These are phyloP conservation scores for Hypoxylon cercidicola DNA, from an alignment of 495 filamentous ascomycete species.

Conservation along the genomic window DNA sequence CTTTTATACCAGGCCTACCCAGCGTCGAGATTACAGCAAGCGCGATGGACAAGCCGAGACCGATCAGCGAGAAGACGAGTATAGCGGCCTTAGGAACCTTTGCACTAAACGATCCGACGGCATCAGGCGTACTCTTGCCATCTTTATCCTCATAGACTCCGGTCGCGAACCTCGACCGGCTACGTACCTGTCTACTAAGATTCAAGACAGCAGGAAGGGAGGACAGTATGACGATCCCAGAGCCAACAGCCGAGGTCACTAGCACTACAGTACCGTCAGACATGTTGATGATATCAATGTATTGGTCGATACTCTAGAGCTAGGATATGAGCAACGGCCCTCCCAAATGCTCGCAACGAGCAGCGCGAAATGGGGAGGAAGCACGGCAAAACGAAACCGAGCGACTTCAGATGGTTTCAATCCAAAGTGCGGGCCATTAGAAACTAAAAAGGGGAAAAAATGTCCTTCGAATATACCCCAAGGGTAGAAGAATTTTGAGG, in stretches of 20 bases:
- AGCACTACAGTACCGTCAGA: conserved; percentile 43
- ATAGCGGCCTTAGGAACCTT: conserved; percentile 59
- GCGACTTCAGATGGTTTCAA: conserved; percentile 4
- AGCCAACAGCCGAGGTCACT: conserved; percentile 47
- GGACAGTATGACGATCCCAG: conserved; percentile 48
- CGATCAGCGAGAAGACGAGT: conserved; percentile 55
- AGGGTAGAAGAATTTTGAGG: conserved; percentile 12
- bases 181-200: conserved; percentile 43
- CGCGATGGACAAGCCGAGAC: conserved; percentile 57
- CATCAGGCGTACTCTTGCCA: conserved; percentile 67
- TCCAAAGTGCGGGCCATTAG: conserved; percentile 15
- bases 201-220: conserved; percentile 51
- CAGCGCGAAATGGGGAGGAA: conserved; percentile 10
- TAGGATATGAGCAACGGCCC: conserved; percentile 5
- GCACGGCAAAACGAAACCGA: conserved; percentile 3
- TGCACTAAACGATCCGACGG: conserved; percentile 62
- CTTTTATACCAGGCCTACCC: conserved; percentile 14
- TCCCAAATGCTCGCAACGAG: conserved; percentile 15
- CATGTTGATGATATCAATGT: conserved; percentile 38
- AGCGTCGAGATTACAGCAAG: conserved; percentile 55
- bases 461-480: neutral
- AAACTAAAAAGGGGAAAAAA: conserved; percentile 5
- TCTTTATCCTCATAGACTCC: conserved; percentile 70
- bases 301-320: conserved; percentile 23
- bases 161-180: conserved; percentile 40